Base-by-base conservation (phyloP, 192 early-diverging fungal genomes). In the Coemansia sp. region DNA sequence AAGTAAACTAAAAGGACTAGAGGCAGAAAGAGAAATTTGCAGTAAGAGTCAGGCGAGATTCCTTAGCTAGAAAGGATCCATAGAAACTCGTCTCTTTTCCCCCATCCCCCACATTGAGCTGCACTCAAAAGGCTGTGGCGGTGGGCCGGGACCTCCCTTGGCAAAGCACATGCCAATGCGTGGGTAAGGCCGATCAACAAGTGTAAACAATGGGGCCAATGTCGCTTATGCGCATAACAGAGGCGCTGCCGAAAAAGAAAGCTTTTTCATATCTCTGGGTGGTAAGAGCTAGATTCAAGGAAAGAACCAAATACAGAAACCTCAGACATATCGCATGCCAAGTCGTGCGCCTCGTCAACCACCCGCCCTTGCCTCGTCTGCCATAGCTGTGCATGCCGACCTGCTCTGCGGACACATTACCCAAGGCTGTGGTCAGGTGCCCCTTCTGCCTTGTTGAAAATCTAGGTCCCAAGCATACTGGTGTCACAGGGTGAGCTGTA, bases 251-350 rank as follows among this genome's bases (percentile, higher is more conserved):
- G 9, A 45, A 20, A n/a, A n/a, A n/a, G n/a, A n/a, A n/a, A n/a
- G n/a, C n/a, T n/a, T n/a, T 8, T 38, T 38, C 2, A 1, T 16
- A 5, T 53, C 28, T 31, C 31, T 50, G 24, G 20, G 48, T 2
- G 56, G 13, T 6, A 37, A 21, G 31, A 36, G 56, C 56, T 36
- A 9, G 20, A 57, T 38, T 40, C 61, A 48, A 26, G 26, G 51
- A 55, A 59, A 33, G 20, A 9, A 31, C 2, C 64, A 58, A 78
- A 65, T 63, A 53, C 11, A 63, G 66, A 11, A 74, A 68, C 75
- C 65, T 65, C 73, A 46, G 64, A 70, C 67, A 82, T 66, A 38
- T 48, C 71, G 13, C 69, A 20, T 43, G 74, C 71, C 67, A 82
- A 76, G 23, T 64, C 39, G 62, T 57, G 60, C 11, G 79, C 74